Evolutionary conservation across 169 alveolate genomes (phyloP), one percentile per base, ranked within the genome.

Genomic region (Toxoplasma gondii): DNA sequence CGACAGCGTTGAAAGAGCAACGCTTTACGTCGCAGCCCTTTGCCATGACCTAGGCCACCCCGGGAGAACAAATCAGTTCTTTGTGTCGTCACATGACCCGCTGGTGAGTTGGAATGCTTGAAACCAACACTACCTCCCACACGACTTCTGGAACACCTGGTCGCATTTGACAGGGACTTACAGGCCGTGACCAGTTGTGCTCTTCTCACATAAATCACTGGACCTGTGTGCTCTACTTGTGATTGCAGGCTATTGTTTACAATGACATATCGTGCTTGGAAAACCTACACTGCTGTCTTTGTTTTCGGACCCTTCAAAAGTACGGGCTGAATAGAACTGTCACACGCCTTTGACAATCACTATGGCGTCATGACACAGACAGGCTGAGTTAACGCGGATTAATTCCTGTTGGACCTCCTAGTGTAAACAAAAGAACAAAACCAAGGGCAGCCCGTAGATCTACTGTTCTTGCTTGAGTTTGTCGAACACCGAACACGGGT

Each of bases 21-120:
- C 97, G 27, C 84, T 96, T 22, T 88, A 94, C 29, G 82, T 98
- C 34, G 99, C 99, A 17, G 96, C 99, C 31, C 91, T 98, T 41
- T 99, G 98, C n/a, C 99, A 98, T 93, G 99, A 98, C 88, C 98
- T 98, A 36, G 99, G 99, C 1, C 99, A 98, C 84, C 98, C 99
- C 31, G 99, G 99, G 22, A 96, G 97, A 95, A 98, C 98, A 43
- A 98, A 98, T 88, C 96, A 97, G 1, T 98, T 96, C 91, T 94
- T 98, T 45, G 93, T 97, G 24, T 95, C 96, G 67, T 90, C 97
- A 16, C 54, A 67, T 27, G 86, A 95, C 58, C 92, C 92, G 22
- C 88, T 97, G 53, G 95, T 93, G 9, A 78, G 87, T 31, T 12
- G 58, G 58, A 49, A 49, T 49, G 22, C 22, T 49, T 1, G 58